These are phyloP conservation scores for Chenopodium berlandieri DNA, from an alignment of 148 eudicot species.

Conservation along the genomic window DNA sequence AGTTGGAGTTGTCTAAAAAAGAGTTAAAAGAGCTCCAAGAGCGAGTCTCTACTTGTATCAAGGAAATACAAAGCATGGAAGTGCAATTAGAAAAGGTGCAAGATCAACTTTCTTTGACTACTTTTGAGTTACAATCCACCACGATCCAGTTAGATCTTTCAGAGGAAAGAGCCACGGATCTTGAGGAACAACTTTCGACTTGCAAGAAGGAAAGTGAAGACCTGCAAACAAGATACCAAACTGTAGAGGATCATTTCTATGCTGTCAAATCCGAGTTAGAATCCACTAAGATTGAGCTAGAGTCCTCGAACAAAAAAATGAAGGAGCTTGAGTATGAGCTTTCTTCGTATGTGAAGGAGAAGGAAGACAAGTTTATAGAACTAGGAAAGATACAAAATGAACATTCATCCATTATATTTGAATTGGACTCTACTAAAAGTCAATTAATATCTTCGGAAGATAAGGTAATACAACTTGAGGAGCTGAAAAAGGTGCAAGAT, in stretches of 20 bases:
- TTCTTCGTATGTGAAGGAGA: slow-evolving; percentile 15
- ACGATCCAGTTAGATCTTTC: slow-evolving; percentile 12
- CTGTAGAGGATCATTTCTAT: background rate
- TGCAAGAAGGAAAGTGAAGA: background rate
- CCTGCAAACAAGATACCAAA: background rate
- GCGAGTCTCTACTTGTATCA: slow-evolving; percentile 2
- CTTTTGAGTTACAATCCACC: slow-evolving; percentile 11
- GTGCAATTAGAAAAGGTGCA: slow-evolving; percentile 2
- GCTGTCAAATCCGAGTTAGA: background rate
- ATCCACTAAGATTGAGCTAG: slow-evolving; percentile 11
- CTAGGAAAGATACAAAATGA: slow-evolving; percentile 18
- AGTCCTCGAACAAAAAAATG: background rate
- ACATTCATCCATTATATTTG: background rate
- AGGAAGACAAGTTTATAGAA: slow-evolving; percentile 2
- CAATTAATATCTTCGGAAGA: background rate
- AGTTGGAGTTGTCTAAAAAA: slow-evolving; percentile 10
- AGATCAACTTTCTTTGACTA: slow-evolving; percentile 4
- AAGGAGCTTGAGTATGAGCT: slow-evolving; percentile 6
- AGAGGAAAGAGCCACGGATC: slow-evolving; percentile 7
- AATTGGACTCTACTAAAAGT: slow-evolving; percentile 7
- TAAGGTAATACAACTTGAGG: slow-evolving; percentile 4
- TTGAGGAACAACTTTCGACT: slow-evolving; percentile 17
- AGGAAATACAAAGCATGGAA: slow-evolving; percentile 9
- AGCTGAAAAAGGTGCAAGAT: background rate
- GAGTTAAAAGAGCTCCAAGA: slow-evolving; percentile 16